Evolutionary conservation across 1,284 basidiomycete species (phyloP), one percentile per base, ranked within the genome.

Genomic region (Cystobasidium pallidum): DNA sequence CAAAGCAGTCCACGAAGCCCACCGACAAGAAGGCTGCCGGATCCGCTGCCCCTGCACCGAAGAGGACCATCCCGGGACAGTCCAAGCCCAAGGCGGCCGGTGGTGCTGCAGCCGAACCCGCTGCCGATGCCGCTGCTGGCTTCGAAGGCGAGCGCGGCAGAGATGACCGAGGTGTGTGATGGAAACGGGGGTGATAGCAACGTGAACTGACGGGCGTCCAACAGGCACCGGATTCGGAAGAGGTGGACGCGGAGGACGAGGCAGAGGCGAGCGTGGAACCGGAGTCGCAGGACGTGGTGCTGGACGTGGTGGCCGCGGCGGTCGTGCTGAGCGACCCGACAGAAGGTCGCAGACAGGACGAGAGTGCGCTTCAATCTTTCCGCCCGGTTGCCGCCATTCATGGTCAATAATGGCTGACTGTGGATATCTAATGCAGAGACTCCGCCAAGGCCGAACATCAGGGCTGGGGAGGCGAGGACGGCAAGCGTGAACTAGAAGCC

Each of bases 1-100:
- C 80, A 76, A 3, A 83, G 83, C n/a, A 82, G 80, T 36, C 28
- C 30, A 0, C 82, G 82, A 4, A 83, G 81, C 66, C 68, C n/a
- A 32, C 47, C 75, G 54, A 32, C 11, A 57, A 57, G 54, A 57
- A 57, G 54, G 54, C 54, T 34, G 64, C 45, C 78, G 41, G 59
- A 15, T 41, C 39, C 36, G 68, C 68, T 39, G 68, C 68, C 13
- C 68, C 68, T 58, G 30, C 67, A 43, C 21, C 24, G 34, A 45
- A 58, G 41, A 21, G 68, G 32, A 19, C 19, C 59, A 61, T 71
- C 52, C 59, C 61, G 28, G 68, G 68, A 15, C 68, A 71, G 61
- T 51, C 59, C n/a, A 57, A 28, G 26, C 26, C 30, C 8, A 30
- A 57, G 28, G 43, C 21, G 0, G 49, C 51, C 36, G 47, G 26